phyloP scores from a whole-genome alignment of 2,329 filamentous ascomycete species.

The Hysterium pulicare region DNA sequence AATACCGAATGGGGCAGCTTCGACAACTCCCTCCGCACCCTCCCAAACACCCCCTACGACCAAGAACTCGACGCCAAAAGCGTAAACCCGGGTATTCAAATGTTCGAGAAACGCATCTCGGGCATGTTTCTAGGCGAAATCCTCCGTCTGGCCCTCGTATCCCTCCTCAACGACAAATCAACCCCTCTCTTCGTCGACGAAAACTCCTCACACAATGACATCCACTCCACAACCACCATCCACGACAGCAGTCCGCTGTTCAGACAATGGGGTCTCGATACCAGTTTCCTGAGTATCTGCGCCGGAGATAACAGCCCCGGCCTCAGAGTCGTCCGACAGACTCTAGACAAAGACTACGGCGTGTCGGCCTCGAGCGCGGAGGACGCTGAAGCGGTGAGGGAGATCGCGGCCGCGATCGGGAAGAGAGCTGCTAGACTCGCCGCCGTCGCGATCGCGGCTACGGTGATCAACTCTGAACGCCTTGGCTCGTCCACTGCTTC shows the following conservation, averaged over 20 bases:
- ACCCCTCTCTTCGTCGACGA: constrained; percentile 73
- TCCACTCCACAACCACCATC: constrained; percentile 62
- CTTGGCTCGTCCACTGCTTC: constrained; percentile 43
- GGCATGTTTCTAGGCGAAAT: constrained; percentile 99
- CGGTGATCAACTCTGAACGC: constrained; percentile 76
- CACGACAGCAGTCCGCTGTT: constrained; percentile 61
- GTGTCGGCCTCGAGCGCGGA: constrained; percentile 74
- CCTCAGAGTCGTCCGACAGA: constrained; percentile 69
- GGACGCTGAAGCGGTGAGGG: constrained; percentile 85
- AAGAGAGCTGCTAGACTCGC: constrained; percentile 84
- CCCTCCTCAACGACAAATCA: constrained; percentile 65
- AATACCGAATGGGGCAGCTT: constrained; percentile 99
- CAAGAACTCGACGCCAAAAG: constrained; percentile 71
- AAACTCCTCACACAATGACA: constrained; percentile 67
- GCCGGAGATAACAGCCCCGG: constrained; percentile 74
- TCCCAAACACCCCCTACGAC: constrained; percentile 85
- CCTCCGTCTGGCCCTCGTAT: constrained; percentile 70
- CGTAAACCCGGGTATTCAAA: constrained; percentile 90
- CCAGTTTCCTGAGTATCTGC: constrained; percentile 81
- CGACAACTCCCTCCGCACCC: constrained; percentile 84
- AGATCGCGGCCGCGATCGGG: constrained; percentile 77
- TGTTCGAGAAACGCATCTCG: constrained; percentile 98
- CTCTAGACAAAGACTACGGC: constrained; percentile 71
- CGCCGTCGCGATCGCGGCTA: constrained; percentile 81
- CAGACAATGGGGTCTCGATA: constrained; percentile 86